Evolutionary conservation across 352 stramenopile genomes (phyloP), one percentile per base, ranked within the genome.

Genomic region (Phytopythium chamaehyphon): DNA sequence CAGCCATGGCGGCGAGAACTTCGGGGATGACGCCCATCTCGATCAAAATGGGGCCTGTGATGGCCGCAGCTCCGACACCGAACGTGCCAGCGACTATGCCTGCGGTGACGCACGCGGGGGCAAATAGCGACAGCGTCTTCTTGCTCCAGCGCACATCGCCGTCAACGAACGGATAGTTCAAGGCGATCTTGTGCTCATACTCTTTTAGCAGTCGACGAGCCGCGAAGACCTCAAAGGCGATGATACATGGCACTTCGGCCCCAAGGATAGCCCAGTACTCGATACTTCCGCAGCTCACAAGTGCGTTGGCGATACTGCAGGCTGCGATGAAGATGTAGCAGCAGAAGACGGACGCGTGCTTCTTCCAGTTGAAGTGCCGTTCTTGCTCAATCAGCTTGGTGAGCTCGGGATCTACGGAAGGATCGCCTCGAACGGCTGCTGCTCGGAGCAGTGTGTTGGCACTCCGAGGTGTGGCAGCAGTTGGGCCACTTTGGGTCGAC

Each of bases 181-280:
- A 49, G 11, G 55, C 55, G 19, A 53, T 51, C 47, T 82, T 82
- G 47, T 56, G 57, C 3, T 64, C 52, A 33, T 69, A 69, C 19
- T 58, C 49, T 37, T 66, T 71, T 33, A 57, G 39, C 39, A 84
- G 62, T 46, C 55, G 55, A 18, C 45, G 24, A 1, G 55, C 58
- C 3, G 53, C 48, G 19, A 64, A 28, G 7, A 64, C 40, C 14
- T 69, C 70, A 43, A 83, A 83, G 18, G 52, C 47, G 8, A 67
- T 55, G 6, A 84, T 71, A 64, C 73, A 84, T 22, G 73, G 70
- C 19, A 84, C 61, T 22, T 84, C 70, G 9, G 58, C 55, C 45
- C 62, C 62, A 18, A 83, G 58, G 26, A 83, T 55, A 10, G 66
- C 62, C 65, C 68, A 83, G 58, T 83, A 83, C 1, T 54, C 59